Evolutionary conservation across 192 early-diverging fungal genomes (phyloP), one percentile per base, ranked within the genome.

Genomic region (Mortierella alpina): DNA sequence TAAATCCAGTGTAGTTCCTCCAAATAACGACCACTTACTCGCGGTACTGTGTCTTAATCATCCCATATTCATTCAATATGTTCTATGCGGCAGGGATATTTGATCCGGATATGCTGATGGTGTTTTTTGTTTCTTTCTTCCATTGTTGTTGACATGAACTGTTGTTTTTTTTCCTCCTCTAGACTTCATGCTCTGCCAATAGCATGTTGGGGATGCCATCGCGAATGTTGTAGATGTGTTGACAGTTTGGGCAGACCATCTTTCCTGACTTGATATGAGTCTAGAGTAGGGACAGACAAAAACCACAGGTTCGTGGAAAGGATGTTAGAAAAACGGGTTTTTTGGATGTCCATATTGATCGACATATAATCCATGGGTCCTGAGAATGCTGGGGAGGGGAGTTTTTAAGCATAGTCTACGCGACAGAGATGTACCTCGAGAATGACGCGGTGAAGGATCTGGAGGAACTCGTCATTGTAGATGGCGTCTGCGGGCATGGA

Each of bases 171-270:
- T 57, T 20, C 5, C 0, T 63, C 5, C 40, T 83, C 66, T 88
- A 93, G 73, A 93, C 89, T 79, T 96, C 94, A 63, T 91, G 89
- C 72, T 96, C 94, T 23, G 88, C 90, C 52, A 96, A 84, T 12
- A 96, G 87, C 95, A 96, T 96, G 81, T 95, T 95, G 55, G 98
- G 96, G 68, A 99, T 94, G 41, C 96, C 96, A 74, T 98, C 93
- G 55, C 90, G 93, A 81, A 99, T 95, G 57, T 91, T 89, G 84
- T 95, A 99, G 31, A 94, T 92, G 75, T 97, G 98, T 42, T 83
- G 82, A 82, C 98, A 99, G 52, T 91, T 93, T 44, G 90, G 86
- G 83, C 98, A 99, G 4, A 95, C 82, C 98, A 99, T 99, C 77
- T 88, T 86, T 51, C 96, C 98, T 54, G 92, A 88, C 73, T 91